Conservation (phyloP, 805 yeast genomes). For the Blastobotrys robertii region DNA sequence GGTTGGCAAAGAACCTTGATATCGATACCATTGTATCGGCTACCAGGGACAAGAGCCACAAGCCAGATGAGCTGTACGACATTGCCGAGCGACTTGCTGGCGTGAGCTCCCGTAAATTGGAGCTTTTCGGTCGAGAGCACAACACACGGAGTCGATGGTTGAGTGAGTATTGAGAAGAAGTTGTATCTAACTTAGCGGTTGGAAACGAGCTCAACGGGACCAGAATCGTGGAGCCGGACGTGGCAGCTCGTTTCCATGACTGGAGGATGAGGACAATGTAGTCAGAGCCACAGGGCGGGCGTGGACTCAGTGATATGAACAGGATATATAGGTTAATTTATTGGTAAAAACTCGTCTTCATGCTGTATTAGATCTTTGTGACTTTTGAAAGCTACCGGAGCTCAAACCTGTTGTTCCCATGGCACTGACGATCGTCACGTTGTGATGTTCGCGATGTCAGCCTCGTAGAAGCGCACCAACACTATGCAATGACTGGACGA, state of each 20-base stretch:
- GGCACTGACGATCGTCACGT: too few relatives aligned
- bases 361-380: too few relatives aligned
- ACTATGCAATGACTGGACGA: too few relatives aligned
- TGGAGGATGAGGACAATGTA: slow-evolving; percentile 5
- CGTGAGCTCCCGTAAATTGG: slow-evolving; percentile 63
- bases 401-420: too few relatives aligned
- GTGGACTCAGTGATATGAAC: too few relatives aligned
- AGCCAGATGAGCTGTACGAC: slow-evolving; percentile 86
- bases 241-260: slow-evolving; percentile 9
- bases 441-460: too few relatives aligned
- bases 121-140: slow-evolving; percentile 81
- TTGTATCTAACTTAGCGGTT: slow-evolving; percentile 34
- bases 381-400: too few relatives aligned
- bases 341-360: too few relatives aligned
- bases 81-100: slow-evolving; percentile 83
- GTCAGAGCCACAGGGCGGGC: too few relatives aligned
- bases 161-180: slow-evolving; percentile 29
- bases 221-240: slow-evolving; percentile 38
- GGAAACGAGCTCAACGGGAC: slow-evolving; percentile 69
- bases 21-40: slow-evolving; percentile 70
- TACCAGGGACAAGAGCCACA: slow-evolving; percentile 80
- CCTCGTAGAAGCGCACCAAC: too few relatives aligned
- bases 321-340: too few relatives aligned
- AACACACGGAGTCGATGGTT: slow-evolving; percentile 88
- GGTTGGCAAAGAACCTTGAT: slow-evolving; percentile 62